Evolutionary conservation across 208 protist genomes (phyloP).

Genomic region (Leishmania arabica): DNA sequence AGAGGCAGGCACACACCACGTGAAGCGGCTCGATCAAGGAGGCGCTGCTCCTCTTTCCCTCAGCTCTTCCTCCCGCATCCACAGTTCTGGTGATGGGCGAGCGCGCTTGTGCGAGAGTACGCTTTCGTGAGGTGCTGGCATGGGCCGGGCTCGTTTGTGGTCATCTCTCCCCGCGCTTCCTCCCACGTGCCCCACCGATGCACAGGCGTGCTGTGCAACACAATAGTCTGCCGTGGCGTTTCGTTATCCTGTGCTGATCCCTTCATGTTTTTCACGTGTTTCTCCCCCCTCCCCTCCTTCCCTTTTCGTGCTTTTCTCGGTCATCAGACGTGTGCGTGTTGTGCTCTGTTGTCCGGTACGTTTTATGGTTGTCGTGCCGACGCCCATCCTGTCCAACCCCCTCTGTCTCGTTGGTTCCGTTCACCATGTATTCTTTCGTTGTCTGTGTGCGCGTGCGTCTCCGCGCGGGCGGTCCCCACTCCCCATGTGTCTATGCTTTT

Average conservation of each 20-base stretch:
- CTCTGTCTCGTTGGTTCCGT: too few relatives aligned
- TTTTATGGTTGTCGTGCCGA: too few relatives aligned
- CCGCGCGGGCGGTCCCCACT: too few relatives aligned
- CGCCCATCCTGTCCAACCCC: background rate
- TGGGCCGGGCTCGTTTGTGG: too few relatives aligned
- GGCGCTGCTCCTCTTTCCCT: background rate
- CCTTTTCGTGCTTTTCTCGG: background rate
- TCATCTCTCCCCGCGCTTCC: background rate
- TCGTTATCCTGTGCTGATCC: background rate
- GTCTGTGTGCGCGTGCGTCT: too few relatives aligned
- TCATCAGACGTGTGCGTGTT: background rate
- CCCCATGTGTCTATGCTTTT: too few relatives aligned
- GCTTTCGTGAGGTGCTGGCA: too few relatives aligned
- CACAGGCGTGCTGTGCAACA: background rate
- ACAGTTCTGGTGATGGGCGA: background rate
- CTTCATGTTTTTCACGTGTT: background rate
- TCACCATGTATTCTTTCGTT: too few relatives aligned
- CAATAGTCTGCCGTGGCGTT: background rate
- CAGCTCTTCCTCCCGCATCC: background rate
- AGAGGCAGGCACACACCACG: background rate
- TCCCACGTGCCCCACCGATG: background rate
- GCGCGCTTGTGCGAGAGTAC: background rate
- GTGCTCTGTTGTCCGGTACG: too few relatives aligned
- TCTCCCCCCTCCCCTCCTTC: background rate
- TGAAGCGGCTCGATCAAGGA: background rate